These are phyloP conservation scores for Epichloe uncinata DNA, from an alignment of 2,329 filamentous ascomycete species.

Conservation along the genomic window DNA sequence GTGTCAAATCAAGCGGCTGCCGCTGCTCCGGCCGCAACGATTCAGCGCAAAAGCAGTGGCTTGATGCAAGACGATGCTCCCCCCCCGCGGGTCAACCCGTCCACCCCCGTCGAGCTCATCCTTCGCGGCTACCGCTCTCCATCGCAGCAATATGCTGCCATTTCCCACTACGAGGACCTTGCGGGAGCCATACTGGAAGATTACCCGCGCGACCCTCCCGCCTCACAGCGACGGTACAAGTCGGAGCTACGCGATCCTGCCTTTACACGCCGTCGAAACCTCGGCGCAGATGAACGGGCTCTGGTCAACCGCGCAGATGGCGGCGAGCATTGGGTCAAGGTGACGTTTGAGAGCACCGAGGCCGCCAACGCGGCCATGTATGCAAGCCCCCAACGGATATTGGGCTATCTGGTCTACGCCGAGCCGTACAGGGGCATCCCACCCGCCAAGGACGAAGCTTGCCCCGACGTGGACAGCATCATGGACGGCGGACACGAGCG, in stretches of 20 bases:
- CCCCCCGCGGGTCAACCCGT: constrained; percentile 20
- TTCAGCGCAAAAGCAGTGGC: constrained; percentile 24
- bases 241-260: constrained; percentile 61
- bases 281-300: constrained; percentile 59
- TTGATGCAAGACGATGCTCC: constrained; percentile 26
- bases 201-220: constrained; percentile 74
- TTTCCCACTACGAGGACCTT: constrained; percentile 77
- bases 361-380: constrained; percentile 57
- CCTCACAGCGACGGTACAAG: constrained; percentile 56
- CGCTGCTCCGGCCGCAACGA: constrained; percentile 12
- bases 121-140: constrained; percentile 63
- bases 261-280: constrained; percentile 47
- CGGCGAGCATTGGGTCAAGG: constrained; percentile 84
- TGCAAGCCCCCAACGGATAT: constrained; percentile 57
- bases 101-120: constrained; percentile 57
- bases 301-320: constrained; percentile 73
- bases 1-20: constrained; percentile 34
- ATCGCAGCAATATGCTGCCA: constrained; percentile 67
- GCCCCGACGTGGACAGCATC: constrained; percentile 37
- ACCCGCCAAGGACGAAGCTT: constrained; percentile 49
- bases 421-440: constrained; percentile 55
- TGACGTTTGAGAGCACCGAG: constrained; percentile 64
- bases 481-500: constrained; percentile 18
- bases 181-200: constrained; percentile 85
- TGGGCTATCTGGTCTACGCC: constrained; percentile 57